Evolutionary conservation across 345 rosid species (phyloP).

Genomic region (Zanthoxylum bungeanum): DNA sequence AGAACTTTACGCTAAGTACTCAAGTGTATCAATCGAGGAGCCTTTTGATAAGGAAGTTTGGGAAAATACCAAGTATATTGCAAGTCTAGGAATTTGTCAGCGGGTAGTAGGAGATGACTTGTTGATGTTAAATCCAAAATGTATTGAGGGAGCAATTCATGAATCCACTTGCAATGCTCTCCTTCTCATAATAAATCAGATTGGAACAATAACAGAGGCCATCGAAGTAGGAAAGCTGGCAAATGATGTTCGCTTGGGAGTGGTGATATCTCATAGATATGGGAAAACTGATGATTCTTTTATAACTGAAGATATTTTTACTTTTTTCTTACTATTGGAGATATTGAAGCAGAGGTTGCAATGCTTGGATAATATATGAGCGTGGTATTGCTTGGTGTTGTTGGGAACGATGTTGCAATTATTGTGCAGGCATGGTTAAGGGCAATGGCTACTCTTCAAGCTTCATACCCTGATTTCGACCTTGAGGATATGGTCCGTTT

Average conservation of each 20-base stretch:
- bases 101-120: conserved; percentile 96
- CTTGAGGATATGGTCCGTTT: too few relatives aligned
- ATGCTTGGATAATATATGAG: too few relatives aligned
- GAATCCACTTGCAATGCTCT: conserved; percentile 89
- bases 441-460: too few relatives aligned
- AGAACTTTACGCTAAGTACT: conserved; percentile 77
- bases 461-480: too few relatives aligned
- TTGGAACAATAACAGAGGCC: conserved; percentile 96
- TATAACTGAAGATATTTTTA: too few relatives aligned
- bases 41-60: conserved; percentile 99
- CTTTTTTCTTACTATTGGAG: too few relatives aligned
- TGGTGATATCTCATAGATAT: conserved; percentile 80
- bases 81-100: conserved; percentile 97
- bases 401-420: too few relatives aligned
- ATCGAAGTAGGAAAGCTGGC: conserved; percentile 92
- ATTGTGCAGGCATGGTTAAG: too few relatives aligned
- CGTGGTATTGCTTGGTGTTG: too few relatives aligned
- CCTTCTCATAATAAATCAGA: conserved; percentile 95
- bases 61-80: conserved; percentile 76
- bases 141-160: conserved; percentile 68
- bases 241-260: conserved; percentile 90
- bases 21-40: conserved; percentile 86
- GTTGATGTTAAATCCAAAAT: conserved; percentile 83
- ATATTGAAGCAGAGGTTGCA: too few relatives aligned
- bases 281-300: conserved; percentile 95